Evolutionary conservation across 768 basidiomycete genomes (phyloP), one percentile per base, ranked within the genome.

Genomic region (Rickenella mellea): DNA sequence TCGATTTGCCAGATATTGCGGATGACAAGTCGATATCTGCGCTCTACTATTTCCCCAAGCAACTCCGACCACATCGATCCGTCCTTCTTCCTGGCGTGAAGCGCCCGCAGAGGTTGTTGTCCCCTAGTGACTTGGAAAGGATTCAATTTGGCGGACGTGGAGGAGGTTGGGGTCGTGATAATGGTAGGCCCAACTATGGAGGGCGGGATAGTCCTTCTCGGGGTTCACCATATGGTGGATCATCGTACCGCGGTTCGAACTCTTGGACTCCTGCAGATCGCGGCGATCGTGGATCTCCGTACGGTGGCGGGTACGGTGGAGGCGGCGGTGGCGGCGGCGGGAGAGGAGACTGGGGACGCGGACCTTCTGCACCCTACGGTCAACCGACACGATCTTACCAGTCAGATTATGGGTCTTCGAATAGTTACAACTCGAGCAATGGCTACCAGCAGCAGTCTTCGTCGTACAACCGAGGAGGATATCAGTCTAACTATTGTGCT

Each of bases 11-110:
- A 2, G 92, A 98, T 61, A 82, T 99, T 51, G 72, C 74, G 52
- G 83, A 85, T 56, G 92, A 99, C 61, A 74, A 78, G 19, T 87
- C 93, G 8, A 66, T 98, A 10, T 93, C 91, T 0, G 90, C 81
- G 2, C 62, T 80, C 25, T 98, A 91, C 61, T 80, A 76, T 60
- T 96, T 92, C 74, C 93, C 96, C 0, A 74, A 78, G 54, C 94
- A 97, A 55, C 59, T 81, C 10, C 73, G 73, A 2, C 88, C 91
- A 2, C 96, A 99, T 58, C 80, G 76, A 36, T 94, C 91, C 12
- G 66, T 83, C 31, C 64, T 98, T 21, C 68, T 99, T 2, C 81
- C 81, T 6, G 88, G 87, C 1, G 77, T 75, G 22, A 74, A 64
- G 49, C 72, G 70, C 43, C 69, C 76, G 1, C 63, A 70, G 8